Base-by-base conservation (phyloP, 495 filamentous ascomycete species). In the Penicillium taxi region DNA sequence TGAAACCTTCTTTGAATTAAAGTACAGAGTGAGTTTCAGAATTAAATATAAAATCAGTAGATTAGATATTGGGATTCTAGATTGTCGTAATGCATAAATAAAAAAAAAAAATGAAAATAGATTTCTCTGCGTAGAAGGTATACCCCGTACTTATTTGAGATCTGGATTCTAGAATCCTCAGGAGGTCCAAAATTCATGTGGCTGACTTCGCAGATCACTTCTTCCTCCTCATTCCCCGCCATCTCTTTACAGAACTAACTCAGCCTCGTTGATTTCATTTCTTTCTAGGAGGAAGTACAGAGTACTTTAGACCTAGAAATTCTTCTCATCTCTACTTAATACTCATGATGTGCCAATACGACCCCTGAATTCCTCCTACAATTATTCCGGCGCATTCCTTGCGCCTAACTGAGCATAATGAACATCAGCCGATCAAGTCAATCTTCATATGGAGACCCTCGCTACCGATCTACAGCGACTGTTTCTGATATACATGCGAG, bases 371-470 rank as follows among this genome's bases (percentile, higher is more conserved):
- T 32, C n/a, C 22, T 34, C 20, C 23, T 15, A 25, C 26, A 13
- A 28, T 30, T 22, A 35, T 21, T 34, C 30, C 26, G 26, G 24
- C 34, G 47, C 42, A 46, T 39, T 41, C 35, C 34, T 30, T 31
- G 32, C 39, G 41, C 44, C 46, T 37, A 28, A 33, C 32, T 42
- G 34, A 14, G 28, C 50, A 56, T 18, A 30, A 72, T 73, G 69
- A 68, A 64, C 35, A 54, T 56, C 48, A 64, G 69, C 31, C 61
- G 67, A 29, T 69, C 62, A 30, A 68, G 66, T 36, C 61, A 56
- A 20, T 70, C 68, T 11, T 68, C 69, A 24, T 68, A 65, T 39
- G 64, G 67, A 35, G 68, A 74, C 37, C 57, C 67, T n/a, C 55
- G 62, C 39, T 68, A 69, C 32, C 54, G 55, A 2, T 61, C 63